Percentiles rank a stretch among this genome's conserved stretches.
Evolutionary conservation across 1,284 basidiomycete genomes (phyloP).

Genomic region (Tilletia walkeri): DNA sequence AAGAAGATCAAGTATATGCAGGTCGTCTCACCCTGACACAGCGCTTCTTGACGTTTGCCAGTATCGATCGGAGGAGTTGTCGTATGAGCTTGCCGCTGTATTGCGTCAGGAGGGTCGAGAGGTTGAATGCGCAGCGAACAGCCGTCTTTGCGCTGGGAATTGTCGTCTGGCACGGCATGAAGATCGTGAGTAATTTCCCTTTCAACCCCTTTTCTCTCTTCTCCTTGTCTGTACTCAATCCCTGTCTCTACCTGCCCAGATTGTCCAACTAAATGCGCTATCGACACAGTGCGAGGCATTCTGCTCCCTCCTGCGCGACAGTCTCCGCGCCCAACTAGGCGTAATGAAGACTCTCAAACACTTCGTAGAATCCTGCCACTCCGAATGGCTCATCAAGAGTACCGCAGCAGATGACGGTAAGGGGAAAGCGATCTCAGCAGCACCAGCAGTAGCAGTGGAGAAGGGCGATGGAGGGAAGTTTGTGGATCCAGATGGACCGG

Average conservation of each 20-base stretch:
- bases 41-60: conserved; percentile 86
- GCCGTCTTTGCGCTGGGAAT: conserved; percentile 93
- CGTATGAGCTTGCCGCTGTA: conserved; percentile 87
- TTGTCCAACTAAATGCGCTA: conserved; percentile 92
- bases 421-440: conserved; percentile 22
- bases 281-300: conserved; percentile 92
- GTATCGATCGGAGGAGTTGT: conserved; percentile 77
- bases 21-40: conserved; percentile 86
- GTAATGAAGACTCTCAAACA: conserved; percentile 86
- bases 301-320: conserved; percentile 81
- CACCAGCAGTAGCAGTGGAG: conserved; percentile 16
- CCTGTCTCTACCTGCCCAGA: conserved; percentile 60
- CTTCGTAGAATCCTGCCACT: conserved; percentile 90
- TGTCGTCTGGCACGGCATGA: conserved; percentile 91
- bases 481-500: conserved; percentile 50
- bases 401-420: conserved; percentile 27
- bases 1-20: conserved; percentile 50
- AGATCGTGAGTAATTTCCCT: conserved; percentile 61
- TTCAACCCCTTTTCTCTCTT: not conserved
- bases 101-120: conserved; percentile 90
- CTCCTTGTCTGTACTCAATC: not conserved
- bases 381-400: conserved; percentile 73
- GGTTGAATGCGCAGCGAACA: conserved; percentile 63
- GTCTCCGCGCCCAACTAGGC: conserved; percentile 73
- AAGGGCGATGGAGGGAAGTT: not conserved